Conservation (phyloP, 495 filamentous ascomycete genomes). For the Parmelia sp. region DNA sequence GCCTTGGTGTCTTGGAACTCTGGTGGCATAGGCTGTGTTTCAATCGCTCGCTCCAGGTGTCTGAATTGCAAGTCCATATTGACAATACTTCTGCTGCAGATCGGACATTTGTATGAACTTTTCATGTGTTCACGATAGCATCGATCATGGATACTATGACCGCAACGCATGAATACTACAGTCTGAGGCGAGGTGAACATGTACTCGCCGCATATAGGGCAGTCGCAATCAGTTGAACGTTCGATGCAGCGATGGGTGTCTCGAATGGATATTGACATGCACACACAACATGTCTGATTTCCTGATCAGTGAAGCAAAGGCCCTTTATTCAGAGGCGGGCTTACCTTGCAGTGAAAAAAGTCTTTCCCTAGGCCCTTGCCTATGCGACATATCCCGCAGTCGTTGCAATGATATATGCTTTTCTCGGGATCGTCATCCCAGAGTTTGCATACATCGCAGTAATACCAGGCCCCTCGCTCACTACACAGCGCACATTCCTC, state of each 20-base stretch:
- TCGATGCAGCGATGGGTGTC: constrained; percentile 91
- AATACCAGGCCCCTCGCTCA: constrained; percentile 79
- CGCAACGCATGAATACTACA: constrained; percentile 92
- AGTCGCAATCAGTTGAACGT: constrained; percentile 88
- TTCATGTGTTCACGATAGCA: constrained; percentile 83
- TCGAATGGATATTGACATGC: constrained; percentile 75
- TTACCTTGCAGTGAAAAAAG: constrained; percentile 94
- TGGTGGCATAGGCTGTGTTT: constrained; percentile 82
- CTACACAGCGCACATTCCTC: constrained; percentile 73
- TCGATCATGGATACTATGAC: constrained; percentile 85
- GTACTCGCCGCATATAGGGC: constrained; percentile 96
- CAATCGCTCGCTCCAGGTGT: constrained; percentile 77
- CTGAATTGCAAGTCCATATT: constrained; percentile 98
- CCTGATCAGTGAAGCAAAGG: constrained; percentile 19
- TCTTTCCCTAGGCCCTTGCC: constrained; percentile 92
- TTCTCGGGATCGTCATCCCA: constrained; percentile 93
- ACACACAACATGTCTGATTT: constrained; percentile 76
- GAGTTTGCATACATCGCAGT: constrained; percentile 88
- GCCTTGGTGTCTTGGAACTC: constrained; percentile 76
- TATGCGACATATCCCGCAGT: constrained; percentile 92
- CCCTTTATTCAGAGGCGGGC: constrained; percentile 20
- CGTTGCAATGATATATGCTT: constrained; percentile 91
- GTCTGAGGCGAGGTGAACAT: constrained; percentile 89
- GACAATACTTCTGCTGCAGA: constrained; percentile 84
- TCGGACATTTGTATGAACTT: constrained; percentile 85